Conservation (phyloP, 805 yeast genomes). For the Candida silvicultrix region DNA sequence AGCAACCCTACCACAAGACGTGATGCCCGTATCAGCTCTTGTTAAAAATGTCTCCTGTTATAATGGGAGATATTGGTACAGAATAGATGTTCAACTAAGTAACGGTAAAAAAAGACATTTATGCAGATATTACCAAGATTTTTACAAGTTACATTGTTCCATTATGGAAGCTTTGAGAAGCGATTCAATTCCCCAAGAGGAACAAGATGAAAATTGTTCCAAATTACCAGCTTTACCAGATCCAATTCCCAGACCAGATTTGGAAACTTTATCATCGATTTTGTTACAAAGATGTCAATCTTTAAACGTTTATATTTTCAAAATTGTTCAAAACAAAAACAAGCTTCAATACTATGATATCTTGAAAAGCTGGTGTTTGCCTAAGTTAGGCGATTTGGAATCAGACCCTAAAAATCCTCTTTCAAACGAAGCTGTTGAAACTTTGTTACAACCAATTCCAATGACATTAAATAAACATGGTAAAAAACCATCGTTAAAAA, state of each 20-base stretch:
- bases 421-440: conserved; percentile 17
- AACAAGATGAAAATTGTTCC: conserved; percentile 2
- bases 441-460: conserved; percentile 15
- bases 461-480: conserved; percentile 2
- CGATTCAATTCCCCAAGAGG: conserved; percentile 5
- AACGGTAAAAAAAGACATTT: conserved; percentile 32
- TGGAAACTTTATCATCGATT: conserved; percentile 22
- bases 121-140: conserved; percentile 46
- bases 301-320: conserved; percentile 34
- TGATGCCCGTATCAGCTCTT: conserved; percentile 28
- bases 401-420: conserved; percentile 8
- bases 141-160: conserved; percentile 37
- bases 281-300: conserved; percentile 33
- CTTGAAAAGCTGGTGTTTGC: conserved; percentile 23
- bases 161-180: conserved; percentile 20
- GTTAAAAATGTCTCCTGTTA: conserved; percentile 34
- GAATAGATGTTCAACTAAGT: conserved; percentile 34
- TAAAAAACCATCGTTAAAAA: conserved; percentile 10
- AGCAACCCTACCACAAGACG: background rate
- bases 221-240: conserved; percentile 38
- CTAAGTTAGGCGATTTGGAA: conserved; percentile 26
- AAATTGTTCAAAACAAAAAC: conserved; percentile 24
- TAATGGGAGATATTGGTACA: conserved; percentile 45
- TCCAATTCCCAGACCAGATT: conserved; percentile 36
- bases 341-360: conserved; percentile 17